Evolutionary conservation across 2,329 filamentous ascomycete genomes (phyloP), one percentile per base, ranked within the genome.

Genomic region (Fusarium sp.): DNA sequence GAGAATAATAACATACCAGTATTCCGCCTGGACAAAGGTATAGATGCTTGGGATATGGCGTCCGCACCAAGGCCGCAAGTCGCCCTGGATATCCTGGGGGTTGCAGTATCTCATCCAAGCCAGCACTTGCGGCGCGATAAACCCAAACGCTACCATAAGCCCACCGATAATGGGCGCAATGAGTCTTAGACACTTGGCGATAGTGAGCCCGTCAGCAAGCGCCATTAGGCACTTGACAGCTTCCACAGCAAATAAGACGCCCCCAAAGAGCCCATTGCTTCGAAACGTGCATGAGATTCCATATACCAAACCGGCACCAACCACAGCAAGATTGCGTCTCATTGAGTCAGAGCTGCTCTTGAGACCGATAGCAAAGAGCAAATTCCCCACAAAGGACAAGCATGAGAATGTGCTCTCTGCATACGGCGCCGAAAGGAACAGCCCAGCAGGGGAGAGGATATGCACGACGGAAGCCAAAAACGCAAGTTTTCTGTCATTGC

Each of bases 341-440:
- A 73, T 47, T 13, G 61, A 72, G 2, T 55, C 65, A 34, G 45
- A 60, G 45, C 72, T 74, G 40, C 65, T 62, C 48, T 60, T 66
- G 32, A 74, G 36, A 70, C 80, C 79, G 40, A 82, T 80, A 2
- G 85, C 84, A 73, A 94, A 95, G 43, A 90, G 74, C 28, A 91
- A 82, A 70, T 88, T 88, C 1, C 92, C 95, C 1, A 82, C 67
- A 69, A 97, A 91, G 36, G 90, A 91, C 31, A 97, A 79, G 22
- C 91, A 80, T 0, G 94, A 88, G 75, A 93, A 97, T 0, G 89
- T 75, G 62, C 90, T 87, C 78, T 99, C 95, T 9, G 87, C 84
- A 75, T 95, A 96, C 0, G 94, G 92, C 0, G 93, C 90, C 0
- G 90, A 93, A 15, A 99, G 84, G 73, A 99, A 98, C 3, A 97